These are phyloP conservation scores for Brassica carinata DNA, from an alignment of 345 rosid genomes.

Conservation along the genomic window DNA sequence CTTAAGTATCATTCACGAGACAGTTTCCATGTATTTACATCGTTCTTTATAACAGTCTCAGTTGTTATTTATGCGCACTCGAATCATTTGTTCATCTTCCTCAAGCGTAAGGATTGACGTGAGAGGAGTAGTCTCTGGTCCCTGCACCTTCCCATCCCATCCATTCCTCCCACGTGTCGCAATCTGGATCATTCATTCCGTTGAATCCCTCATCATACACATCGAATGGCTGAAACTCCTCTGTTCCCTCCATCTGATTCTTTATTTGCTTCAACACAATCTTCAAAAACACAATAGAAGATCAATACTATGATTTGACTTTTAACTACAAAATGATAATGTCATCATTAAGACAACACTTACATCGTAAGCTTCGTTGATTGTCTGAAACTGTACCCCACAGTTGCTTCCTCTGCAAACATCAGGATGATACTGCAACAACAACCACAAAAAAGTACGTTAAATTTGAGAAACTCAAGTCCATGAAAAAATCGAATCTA, in stretches of 20 bases:
- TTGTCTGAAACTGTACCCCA: constrained; percentile 68
- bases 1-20: constrained; percentile 12
- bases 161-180: constrained; percentile 95
- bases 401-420: constrained; percentile 91
- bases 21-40: constrained; percentile 22
- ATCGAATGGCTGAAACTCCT: constrained; percentile 45
- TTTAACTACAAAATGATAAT: background rate
- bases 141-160: constrained; percentile 99
- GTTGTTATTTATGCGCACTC: constrained; percentile 1
- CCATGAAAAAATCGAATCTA: constrained; percentile 5
- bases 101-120: constrained; percentile 76
- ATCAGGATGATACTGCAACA: constrained; percentile 91
- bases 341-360: constrained; percentile 20
- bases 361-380: constrained; percentile 93
- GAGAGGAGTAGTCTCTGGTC: constrained; percentile 76
- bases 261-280: constrained; percentile 61
- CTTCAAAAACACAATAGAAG: constrained; percentile 29
- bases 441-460: background rate
- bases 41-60: background rate
- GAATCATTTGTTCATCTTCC: background rate
- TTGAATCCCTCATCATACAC: constrained; percentile 49
- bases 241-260: constrained; percentile 43
- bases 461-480: background rate
- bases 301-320: background rate
- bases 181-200: constrained; percentile 68